A percentile compares a stretch with the other conserved stretches of the same genome.
phyloP scores from a whole-genome alignment of 331 rosid species.

The Quercus tomentella region DNA sequence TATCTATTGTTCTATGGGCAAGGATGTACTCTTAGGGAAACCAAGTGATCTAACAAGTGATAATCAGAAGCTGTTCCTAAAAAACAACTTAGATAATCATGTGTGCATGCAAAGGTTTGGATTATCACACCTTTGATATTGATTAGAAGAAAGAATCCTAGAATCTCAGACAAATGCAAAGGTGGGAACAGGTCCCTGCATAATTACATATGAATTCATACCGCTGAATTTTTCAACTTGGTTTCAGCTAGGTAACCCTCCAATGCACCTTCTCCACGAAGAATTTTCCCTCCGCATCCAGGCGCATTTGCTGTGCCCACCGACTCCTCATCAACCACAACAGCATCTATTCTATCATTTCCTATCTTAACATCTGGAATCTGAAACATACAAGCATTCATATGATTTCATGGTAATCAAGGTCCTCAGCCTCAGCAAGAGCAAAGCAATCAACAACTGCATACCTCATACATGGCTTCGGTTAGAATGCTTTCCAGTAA shows the following conservation, averaged over 20 bases:
- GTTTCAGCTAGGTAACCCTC: constrained; percentile 46
- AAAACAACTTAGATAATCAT: neutral
- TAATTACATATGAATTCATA: constrained; percentile 22
- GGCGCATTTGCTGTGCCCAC: constrained; percentile 50
- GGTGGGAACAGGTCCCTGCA: neutral
- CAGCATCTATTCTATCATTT: constrained; percentile 74
- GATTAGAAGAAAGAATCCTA: neutral
- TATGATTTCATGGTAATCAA: neutral
- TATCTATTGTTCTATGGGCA: neutral
- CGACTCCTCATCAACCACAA: constrained; percentile 81
- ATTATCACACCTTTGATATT: neutral
- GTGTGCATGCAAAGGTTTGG: neutral
- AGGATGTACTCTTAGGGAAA: neutral
- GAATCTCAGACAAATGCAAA: neutral
- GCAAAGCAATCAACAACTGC: neutral
- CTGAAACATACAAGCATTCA: constrained; percentile 36
- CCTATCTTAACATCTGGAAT: constrained; percentile 85
- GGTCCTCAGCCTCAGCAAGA: neutral
- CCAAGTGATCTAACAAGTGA: neutral
- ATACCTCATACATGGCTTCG: constrained; percentile 93
- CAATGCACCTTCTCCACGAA: constrained; percentile 74
- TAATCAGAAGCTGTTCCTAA: neutral
- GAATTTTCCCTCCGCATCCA: constrained; percentile 86
- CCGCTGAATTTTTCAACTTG: constrained; percentile 55
- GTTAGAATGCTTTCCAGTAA: constrained; percentile 78